phyloP scores from a whole-genome alignment of 2,329 filamentous ascomycete species.

The Fusarium duplospermum region DNA sequence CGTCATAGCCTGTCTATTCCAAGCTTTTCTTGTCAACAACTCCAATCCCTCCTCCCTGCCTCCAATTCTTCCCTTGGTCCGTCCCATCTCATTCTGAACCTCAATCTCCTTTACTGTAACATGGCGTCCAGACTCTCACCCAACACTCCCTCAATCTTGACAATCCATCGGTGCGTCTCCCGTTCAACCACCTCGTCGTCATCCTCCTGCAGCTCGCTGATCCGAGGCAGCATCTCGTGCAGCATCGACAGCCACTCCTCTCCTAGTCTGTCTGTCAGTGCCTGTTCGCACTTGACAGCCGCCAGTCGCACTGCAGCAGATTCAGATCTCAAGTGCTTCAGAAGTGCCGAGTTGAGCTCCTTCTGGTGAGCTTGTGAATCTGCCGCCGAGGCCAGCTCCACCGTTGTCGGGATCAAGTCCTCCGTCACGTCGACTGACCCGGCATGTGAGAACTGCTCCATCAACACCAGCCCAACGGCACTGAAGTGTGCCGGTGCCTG shows the following conservation, averaged over 20 bases:
- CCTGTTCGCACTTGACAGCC: slow-evolving; percentile 84
- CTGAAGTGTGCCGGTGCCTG: slow-evolving; percentile 89
- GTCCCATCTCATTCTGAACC: slow-evolving; percentile 10
- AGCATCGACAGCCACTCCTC: slow-evolving; percentile 94
- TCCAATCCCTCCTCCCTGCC: neutral
- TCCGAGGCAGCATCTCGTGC: slow-evolving; percentile 95
- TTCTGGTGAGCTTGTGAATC: slow-evolving; percentile 92
- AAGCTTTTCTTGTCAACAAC: slow-evolving; percentile 20
- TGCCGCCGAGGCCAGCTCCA: slow-evolving; percentile 82
- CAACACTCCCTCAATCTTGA: slow-evolving; percentile 86
- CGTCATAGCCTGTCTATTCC: slow-evolving; percentile 26
- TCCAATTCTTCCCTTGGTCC: slow-evolving; percentile 17
- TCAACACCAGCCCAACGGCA: slow-evolving; percentile 75
- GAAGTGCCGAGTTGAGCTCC: slow-evolving; percentile 81
- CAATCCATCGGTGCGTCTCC: slow-evolving; percentile 91
- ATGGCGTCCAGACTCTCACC: slow-evolving; percentile 93
- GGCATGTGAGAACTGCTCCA: slow-evolving; percentile 71
- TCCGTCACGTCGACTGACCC: slow-evolving; percentile 55
- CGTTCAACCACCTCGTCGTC: slow-evolving; percentile 93
- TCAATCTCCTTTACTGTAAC: slow-evolving; percentile 74
- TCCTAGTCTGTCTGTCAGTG: slow-evolving; percentile 81
- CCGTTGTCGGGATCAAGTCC: slow-evolving; percentile 78
- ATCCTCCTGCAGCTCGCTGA: slow-evolving; percentile 95
- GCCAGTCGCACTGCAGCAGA: slow-evolving; percentile 79
- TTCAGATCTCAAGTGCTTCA: slow-evolving; percentile 82